These are phyloP conservation scores for Malus hybrid DNA, from an alignment of 331 rosid genomes.

Conservation along the genomic window DNA sequence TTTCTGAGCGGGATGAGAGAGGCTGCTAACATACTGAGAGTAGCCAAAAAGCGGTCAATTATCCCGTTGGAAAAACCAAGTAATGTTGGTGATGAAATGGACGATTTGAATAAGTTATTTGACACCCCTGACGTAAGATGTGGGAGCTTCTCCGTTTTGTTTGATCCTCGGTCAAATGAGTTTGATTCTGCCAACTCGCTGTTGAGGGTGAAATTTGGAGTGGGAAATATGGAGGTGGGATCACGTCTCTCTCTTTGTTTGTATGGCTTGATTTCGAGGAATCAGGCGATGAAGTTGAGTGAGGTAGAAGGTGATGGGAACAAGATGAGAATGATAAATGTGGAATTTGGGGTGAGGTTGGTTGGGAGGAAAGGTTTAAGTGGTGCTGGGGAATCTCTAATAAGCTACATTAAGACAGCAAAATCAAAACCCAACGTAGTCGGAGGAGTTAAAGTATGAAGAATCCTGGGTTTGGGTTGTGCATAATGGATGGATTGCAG, in stretches of 20 bases:
- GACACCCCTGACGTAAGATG: constrained; percentile 50
- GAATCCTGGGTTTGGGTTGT: not conserved
- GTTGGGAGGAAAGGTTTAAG: constrained; percentile 68
- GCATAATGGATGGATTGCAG: not conserved
- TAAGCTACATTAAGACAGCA: constrained; percentile 35
- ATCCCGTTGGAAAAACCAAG: constrained; percentile 19
- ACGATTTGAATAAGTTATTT: constrained; percentile 46
- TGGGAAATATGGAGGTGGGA: constrained; percentile 13
- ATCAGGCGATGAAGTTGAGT: constrained; percentile 48
- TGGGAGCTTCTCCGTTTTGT: constrained; percentile 67
- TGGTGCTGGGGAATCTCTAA: constrained; percentile 45
- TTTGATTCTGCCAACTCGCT: constrained; percentile 47
- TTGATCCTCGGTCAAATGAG: constrained; percentile 44
- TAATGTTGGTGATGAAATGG: constrained; percentile 16
- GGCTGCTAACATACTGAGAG: constrained; percentile 83
- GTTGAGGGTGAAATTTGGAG: constrained; percentile 55
- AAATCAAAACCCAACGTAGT: constrained; percentile 21
- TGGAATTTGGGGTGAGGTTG: constrained; percentile 44
- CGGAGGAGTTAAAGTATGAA: constrained; percentile 6
- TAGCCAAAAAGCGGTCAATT: constrained; percentile 41
- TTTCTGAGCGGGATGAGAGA: constrained; percentile 93
- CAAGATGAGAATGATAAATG: constrained; percentile 46
- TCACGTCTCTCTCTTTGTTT: constrained; percentile 40
- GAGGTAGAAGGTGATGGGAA: constrained; percentile 50
- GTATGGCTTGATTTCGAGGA: constrained; percentile 48